These are phyloP conservation scores for Debaryomyces fabryi DNA, from an alignment of 1,139 yeast species.

Conservation along the genomic window DNA sequence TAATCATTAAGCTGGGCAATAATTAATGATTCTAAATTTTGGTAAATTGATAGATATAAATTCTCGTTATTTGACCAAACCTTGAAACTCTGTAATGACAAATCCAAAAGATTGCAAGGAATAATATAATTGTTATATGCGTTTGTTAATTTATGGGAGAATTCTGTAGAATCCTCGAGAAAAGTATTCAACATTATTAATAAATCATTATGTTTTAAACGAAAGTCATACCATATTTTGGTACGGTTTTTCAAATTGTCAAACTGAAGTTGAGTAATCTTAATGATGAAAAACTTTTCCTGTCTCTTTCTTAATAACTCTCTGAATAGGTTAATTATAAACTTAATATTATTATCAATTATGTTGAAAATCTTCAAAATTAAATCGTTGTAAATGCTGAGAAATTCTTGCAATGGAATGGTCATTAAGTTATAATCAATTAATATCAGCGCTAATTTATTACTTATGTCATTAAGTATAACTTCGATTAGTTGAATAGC, in stretches of 20 bases:
- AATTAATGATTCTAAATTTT: constrained; percentile 25
- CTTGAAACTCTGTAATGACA: constrained; percentile 36
- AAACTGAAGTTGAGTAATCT: constrained; percentile 52
- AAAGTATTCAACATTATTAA: constrained; percentile 38
- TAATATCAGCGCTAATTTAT: constrained; percentile 27
- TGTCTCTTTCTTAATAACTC: constrained; percentile 75
- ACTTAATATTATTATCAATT: constrained; percentile 40
- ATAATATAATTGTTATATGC: constrained; percentile 35
- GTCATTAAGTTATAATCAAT: constrained; percentile 29
- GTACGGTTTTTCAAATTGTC: constrained; percentile 49
- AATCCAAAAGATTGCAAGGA: constrained; percentile 35
- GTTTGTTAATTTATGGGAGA: constrained; percentile 27
- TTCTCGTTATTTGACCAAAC: constrained; percentile 37
- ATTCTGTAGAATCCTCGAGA: constrained; percentile 19
- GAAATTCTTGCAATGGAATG: constrained; percentile 27
- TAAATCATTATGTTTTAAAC: constrained; percentile 60
- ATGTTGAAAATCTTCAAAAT: constrained; percentile 23
- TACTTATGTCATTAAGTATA: constrained; percentile 40
- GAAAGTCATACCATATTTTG: constrained; percentile 46
- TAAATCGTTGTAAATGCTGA: constrained; percentile 18
- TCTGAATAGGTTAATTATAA: constrained; percentile 56
- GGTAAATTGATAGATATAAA: constrained; percentile 27
- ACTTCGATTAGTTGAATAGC: constrained; percentile 68
- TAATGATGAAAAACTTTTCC: constrained; percentile 70
- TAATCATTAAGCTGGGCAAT: constrained; percentile 27